A percentile compares a stretch with the other conserved stretches of the same genome.
These are phyloP conservation scores for Psilocybe cubensis DNA, from an alignment of 768 basidiomycete species.

Conservation along the genomic window DNA sequence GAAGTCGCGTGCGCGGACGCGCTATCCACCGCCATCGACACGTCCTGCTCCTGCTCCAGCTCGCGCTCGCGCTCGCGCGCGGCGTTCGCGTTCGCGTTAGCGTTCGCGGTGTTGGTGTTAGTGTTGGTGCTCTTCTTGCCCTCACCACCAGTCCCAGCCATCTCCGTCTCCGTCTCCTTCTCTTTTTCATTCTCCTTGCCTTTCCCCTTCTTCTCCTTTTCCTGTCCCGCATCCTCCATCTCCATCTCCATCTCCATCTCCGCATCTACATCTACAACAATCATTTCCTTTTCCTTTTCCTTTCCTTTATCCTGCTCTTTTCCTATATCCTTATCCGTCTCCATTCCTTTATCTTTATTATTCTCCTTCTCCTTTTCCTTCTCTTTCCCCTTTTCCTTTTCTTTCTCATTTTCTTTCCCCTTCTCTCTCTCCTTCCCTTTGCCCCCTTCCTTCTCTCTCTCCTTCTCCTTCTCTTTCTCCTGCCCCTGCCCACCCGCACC, in stretches of 20 bases:
- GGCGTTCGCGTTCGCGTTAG: too few relatives aligned
- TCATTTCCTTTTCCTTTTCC: neutral
- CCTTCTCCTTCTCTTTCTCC: neutral
- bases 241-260: neutral
- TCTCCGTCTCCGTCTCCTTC: too few relatives aligned
- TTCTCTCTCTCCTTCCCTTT: neutral
- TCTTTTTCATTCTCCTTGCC: too few relatives aligned
- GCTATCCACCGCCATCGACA: too few relatives aligned
- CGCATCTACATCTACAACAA: neutral
- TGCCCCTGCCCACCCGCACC: neutral
- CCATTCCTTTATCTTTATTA: neutral
- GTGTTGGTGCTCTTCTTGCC: too few relatives aligned
- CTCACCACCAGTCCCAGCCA: too few relatives aligned
- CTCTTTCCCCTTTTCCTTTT: neutral
- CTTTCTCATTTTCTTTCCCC: neutral
- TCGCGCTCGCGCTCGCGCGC: too few relatives aligned
- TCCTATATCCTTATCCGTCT: too few relatives aligned
- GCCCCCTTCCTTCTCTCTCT: neutral
- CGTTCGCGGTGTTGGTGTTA: too few relatives aligned
- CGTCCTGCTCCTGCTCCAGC: too few relatives aligned
- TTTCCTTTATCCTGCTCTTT: constrained; percentile 1
- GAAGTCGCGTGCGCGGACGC: too few relatives aligned
- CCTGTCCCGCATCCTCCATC: neutral
- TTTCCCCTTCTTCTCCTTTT: neutral
- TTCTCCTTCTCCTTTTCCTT: neutral